phyloP scores from a whole-genome alignment of 108 stramenopile species.

The Mayamaea pseudoterrestris region DNA sequence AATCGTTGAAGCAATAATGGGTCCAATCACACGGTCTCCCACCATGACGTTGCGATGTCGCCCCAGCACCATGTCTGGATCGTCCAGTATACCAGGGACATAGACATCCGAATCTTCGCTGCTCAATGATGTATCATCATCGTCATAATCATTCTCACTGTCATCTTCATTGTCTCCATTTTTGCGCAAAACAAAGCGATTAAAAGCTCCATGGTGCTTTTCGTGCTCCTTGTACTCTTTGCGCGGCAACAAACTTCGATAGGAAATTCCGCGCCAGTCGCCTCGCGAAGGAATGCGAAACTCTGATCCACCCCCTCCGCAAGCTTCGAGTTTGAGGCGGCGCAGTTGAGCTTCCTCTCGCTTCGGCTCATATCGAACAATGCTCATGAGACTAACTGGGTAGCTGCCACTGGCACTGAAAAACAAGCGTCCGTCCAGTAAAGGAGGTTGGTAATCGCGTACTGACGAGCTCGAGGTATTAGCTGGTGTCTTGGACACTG shows the following conservation, averaged over 20 bases:
- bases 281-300: slow-evolving; percentile 69
- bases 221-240: slow-evolving; percentile 5
- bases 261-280: slow-evolving; percentile 82
- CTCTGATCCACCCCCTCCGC: slow-evolving; percentile 74
- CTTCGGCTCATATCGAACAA: slow-evolving; percentile 75
- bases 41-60: slow-evolving; percentile 78
- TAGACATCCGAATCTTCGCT: slow-evolving; percentile 22
- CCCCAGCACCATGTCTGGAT: slow-evolving; percentile 78
- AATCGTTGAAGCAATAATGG: slow-evolving; percentile 75
- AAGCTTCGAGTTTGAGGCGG: slow-evolving; percentile 71
- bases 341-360: slow-evolving; percentile 67
- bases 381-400: slow-evolving; percentile 57
- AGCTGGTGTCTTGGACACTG: slow-evolving; percentile 1
- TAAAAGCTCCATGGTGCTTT: slow-evolving; percentile 16
- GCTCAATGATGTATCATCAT: slow-evolving; percentile 10
- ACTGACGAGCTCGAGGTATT: slow-evolving; percentile 3
- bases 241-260: slow-evolving; percentile 43
- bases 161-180: slow-evolving; percentile 1
- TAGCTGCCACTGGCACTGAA: slow-evolving; percentile 58
- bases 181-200: slow-evolving; percentile 14
- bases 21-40: slow-evolving; percentile 67
- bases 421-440: slow-evolving; percentile 72
- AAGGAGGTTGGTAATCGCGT: slow-evolving; percentile 19
- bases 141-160: slow-evolving; percentile 8
- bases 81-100: slow-evolving; percentile 60